Evolutionary conservation across 257 asterid species (phyloP), one percentile per base, ranked within the genome.

Genomic region (Jacaranda copaia): DNA sequence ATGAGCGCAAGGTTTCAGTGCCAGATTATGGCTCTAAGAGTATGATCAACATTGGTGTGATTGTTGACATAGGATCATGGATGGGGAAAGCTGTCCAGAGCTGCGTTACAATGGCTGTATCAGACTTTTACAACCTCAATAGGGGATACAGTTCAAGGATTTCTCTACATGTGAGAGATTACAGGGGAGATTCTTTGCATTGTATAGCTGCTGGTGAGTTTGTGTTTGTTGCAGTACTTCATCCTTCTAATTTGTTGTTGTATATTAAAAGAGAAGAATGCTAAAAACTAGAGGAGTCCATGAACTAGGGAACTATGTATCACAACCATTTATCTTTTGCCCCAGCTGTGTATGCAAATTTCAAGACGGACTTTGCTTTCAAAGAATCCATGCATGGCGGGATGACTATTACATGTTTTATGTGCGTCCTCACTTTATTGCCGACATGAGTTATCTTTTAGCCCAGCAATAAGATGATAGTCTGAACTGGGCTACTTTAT

Each of bases 11-110:
- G 43, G 72, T 51, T 70, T 70, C 76, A 15, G 5, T 10, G 48
- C 77, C n/a, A 18, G 46, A 67, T 76, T 42, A 39, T n/a, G 68
- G 58, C 25, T 68, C 45, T 39, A 45, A 43, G 20, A 42, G 19
- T 16, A 43, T 12, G n/a, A 51, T 75, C 51, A 45, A 68, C 42
- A 48, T 84, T 12, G 83, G 87, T 58, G 12, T 84, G 55, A 71
- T 84, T 65, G 73, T 81, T 58, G 79, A 80, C 18, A 11, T 40
- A 70, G 72, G 60, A 32, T 73, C 87, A n/a, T 58, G 77, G 85
- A 70, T 53, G 62, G 85, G 87, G 55, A 65, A 84, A 72, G 64
- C 65, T 14, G 74, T 77, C 14, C 58, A 20, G 12, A 77, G 70
- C 70, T 77, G 78, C 74, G 43, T 64, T 69, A 36, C 5, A 10